These are phyloP conservation scores for Ailanthus altissimus DNA, from an alignment of 345 rosid species.

Conservation along the genomic window DNA sequence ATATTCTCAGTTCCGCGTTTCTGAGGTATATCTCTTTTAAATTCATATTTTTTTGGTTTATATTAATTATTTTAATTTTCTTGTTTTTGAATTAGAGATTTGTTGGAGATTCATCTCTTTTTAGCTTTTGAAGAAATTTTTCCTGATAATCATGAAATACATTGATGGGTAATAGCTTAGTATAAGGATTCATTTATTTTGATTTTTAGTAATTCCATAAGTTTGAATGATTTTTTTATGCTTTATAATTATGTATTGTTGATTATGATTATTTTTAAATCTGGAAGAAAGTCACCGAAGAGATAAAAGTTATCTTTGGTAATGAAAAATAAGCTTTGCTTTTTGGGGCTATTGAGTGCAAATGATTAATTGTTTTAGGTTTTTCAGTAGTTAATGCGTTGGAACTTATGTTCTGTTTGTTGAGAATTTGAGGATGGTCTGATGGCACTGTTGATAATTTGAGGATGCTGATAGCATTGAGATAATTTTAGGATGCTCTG, in stretches of 20 bases:
- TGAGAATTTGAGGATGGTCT: no score
- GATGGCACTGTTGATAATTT: no score
- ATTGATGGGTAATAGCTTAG: not conserved
- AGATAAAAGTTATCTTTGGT: not conserved
- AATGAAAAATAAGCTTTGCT: not conserved
- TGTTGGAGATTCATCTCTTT: not conserved
- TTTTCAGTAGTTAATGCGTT: not conserved
- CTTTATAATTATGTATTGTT: not conserved
- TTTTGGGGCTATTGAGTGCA: not conserved
- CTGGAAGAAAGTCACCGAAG: not conserved
- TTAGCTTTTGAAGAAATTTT: not conserved
- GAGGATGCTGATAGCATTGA: no score
- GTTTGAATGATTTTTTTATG: not conserved
- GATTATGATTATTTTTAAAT: not conserved
- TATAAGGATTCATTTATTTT: not conserved
- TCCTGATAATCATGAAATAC: not conserved
- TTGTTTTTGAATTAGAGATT: not conserved
- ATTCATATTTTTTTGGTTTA: not conserved
- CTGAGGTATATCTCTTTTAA: not conserved
- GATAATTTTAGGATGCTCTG: no score
- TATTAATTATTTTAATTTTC: not conserved
- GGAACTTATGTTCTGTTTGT: no score
- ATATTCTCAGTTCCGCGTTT: not conserved
- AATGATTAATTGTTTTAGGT: not conserved
- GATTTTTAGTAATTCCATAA: not conserved